Conservation (phyloP, 2,329 filamentous ascomycete species). For the Teratosphaeria nubilosa region DNA sequence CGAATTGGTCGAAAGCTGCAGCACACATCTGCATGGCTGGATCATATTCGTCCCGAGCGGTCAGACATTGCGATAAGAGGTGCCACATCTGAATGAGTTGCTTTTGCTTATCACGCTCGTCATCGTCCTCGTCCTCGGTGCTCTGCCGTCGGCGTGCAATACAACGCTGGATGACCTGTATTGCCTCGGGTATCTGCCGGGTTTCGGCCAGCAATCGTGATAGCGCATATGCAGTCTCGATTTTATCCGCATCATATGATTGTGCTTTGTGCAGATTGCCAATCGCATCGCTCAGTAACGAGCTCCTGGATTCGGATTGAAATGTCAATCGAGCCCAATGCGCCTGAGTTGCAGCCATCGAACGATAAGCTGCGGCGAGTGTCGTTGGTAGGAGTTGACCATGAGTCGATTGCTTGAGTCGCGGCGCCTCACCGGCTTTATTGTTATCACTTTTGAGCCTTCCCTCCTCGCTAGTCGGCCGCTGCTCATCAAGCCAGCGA, state of each 20-base stretch:
- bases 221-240: slow-evolving; percentile 70
- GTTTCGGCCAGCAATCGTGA: slow-evolving; percentile 81
- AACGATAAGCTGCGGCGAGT: slow-evolving; percentile 66
- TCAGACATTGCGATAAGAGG: slow-evolving; percentile 73
- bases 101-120: slow-evolving; percentile 39
- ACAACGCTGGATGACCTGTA: slow-evolving; percentile 70
- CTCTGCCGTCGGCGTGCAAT: slow-evolving; percentile 37
- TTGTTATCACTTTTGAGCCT: slow-evolving; percentile 13
- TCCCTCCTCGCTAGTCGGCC: slow-evolving; percentile 14
- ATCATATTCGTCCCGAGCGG: slow-evolving; percentile 72
- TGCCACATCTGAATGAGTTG: slow-evolving; percentile 80
- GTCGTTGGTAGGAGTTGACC: slow-evolving; percentile 46
- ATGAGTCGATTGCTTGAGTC: not conserved
- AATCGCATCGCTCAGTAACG: slow-evolving; percentile 69
- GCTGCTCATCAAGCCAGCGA: slow-evolving; percentile 58
- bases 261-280: slow-evolving; percentile 54
- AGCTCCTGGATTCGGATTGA: slow-evolving; percentile 57
- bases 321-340: slow-evolving; percentile 79
- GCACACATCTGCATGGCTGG: slow-evolving; percentile 77
- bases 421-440: slow-evolving; percentile 14
- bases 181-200: slow-evolving; percentile 67
- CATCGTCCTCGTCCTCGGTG: slow-evolving; percentile 6
- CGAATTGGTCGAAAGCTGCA: slow-evolving; percentile 83
- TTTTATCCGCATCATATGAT: slow-evolving; percentile 38
- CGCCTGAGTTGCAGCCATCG: slow-evolving; percentile 75